These are phyloP conservation scores for Kandelia obovata DNA, from an alignment of 345 rosid species.

Conservation along the genomic window DNA sequence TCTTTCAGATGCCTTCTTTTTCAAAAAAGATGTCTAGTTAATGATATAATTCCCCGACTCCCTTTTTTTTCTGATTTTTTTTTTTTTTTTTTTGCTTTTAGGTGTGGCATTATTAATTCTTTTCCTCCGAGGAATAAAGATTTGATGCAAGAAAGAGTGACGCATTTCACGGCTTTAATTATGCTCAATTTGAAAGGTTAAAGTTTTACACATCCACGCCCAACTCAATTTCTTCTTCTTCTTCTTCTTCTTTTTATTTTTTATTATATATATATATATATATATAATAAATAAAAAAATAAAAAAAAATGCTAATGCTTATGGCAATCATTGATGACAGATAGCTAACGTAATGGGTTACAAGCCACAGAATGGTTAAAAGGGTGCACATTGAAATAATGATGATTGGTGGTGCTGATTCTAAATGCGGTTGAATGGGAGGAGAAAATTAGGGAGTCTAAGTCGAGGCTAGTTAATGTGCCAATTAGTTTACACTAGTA, in stretches of 20 bases:
- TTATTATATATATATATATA: too few relatives aligned
- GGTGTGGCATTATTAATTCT: background rate
- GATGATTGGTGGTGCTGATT: too few relatives aligned
- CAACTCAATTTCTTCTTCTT: background rate
- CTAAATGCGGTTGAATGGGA: too few relatives aligned
- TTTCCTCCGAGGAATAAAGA: background rate
- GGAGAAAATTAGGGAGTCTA: too few relatives aligned
- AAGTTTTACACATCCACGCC: background rate
- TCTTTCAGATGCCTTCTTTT: too few relatives aligned
- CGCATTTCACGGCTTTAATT: background rate
- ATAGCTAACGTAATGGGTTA: background rate
- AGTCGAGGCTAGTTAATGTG: too few relatives aligned
- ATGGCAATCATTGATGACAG: background rate
- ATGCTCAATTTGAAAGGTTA: conserved; percentile 15
- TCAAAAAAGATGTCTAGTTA: too few relatives aligned
- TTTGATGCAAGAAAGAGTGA: background rate
- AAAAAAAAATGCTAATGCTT: background rate
- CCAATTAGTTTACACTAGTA: too few relatives aligned
- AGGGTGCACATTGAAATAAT: background rate
- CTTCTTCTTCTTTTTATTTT: too few relatives aligned
- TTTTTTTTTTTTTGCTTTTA: too few relatives aligned
- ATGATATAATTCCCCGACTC: background rate
- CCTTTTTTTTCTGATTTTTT: too few relatives aligned
- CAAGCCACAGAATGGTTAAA: background rate
- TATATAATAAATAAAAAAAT: too few relatives aligned